Evolutionary conservation across 176 grass and related monocot species (phyloP).

Genomic region (Oryza coarctata): DNA sequence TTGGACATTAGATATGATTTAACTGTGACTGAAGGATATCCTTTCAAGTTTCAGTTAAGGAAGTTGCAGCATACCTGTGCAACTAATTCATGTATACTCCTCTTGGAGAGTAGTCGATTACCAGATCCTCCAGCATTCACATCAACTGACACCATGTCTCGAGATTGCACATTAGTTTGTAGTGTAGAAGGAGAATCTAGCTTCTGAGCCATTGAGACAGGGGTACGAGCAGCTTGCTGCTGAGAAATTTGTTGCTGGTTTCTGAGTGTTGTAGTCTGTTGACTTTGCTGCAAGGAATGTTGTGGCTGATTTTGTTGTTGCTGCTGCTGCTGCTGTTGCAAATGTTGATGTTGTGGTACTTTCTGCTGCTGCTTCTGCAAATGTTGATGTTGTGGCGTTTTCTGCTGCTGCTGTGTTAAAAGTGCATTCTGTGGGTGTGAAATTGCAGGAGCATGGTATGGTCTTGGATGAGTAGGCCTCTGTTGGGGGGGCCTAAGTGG

Average conservation of each 20-base stretch:
- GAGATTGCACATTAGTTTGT: constrained; percentile 33
- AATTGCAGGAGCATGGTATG: constrained; percentile 42
- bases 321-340: constrained; percentile 33
- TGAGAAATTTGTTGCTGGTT: constrained; percentile 51
- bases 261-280: constrained; percentile 41
- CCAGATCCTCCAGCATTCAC: constrained; percentile 57
- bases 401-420: constrained; percentile 58
- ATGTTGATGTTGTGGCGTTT: constrained; percentile 41
- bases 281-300: constrained; percentile 48
- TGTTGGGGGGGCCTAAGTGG: constrained; percentile 66
- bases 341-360: constrained; percentile 40
- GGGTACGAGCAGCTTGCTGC: constrained; percentile 59
- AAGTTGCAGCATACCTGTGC: constrained; percentile 52
- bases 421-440: constrained; percentile 53
- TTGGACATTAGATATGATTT: constrained; percentile 4
- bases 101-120: constrained; percentile 72
- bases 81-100: constrained; percentile 88
- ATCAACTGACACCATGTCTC: constrained; percentile 11
- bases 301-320: constrained; percentile 39
- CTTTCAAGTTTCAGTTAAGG: constrained; percentile 20
- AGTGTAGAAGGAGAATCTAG: constrained; percentile 35
- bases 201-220: constrained; percentile 46
- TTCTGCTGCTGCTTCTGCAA: constrained; percentile 32
- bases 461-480: constrained; percentile 79
- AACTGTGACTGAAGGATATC: background rate